Base-by-base conservation (phyloP, 768 basidiomycete genomes). In the Solioccasus polychromus region DNA sequence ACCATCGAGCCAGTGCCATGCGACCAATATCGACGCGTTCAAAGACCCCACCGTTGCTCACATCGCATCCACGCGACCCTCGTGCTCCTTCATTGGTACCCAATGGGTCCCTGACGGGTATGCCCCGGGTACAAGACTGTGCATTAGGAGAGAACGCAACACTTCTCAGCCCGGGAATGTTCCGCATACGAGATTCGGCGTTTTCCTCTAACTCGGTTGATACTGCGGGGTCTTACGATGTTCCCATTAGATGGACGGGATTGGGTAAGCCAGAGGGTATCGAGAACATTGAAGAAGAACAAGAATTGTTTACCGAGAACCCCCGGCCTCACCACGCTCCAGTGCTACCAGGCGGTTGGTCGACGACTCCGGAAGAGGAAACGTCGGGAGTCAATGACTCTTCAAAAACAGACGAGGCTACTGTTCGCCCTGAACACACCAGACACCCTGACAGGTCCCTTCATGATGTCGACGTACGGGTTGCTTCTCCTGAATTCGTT, bases 181-280 rank as follows among this genome's bases (percentile, higher is more conserved):
- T 85, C 44, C 68, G 65, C 45, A 52, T 61, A 63, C 74, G 85
- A 37, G 83, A 86, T 56, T 86, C 86, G 23, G 75, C 73, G 5
- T 74, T 83, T 53, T 83, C 83, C 15, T 67, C 66, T 20, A 68
- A 63, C 48, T 71, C 73, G 6, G 64, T 64, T 31, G 71, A 62
- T 39, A 76, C 68, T 39, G 76, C 69, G 29, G 63, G 64, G 42
- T 74, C 69, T 42, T 65, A 64, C 14, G 76, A 85, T 25, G 68
- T 79, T 32, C 79, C 82, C 3, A 78, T 83, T 41, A 76, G 78
- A 42, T 86, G 82, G 83, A 77, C 77, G 5, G 83, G 82, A 23
- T 42, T 66, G 58, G 62, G 66, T 52, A 58, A 61, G 45, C 59
- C 66, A 50, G 68, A 66, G 34, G 71, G 71, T 25, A 65, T 67